Base-by-base conservation (phyloP, 257 asterid species). In the Jasminum sambac region DNA sequence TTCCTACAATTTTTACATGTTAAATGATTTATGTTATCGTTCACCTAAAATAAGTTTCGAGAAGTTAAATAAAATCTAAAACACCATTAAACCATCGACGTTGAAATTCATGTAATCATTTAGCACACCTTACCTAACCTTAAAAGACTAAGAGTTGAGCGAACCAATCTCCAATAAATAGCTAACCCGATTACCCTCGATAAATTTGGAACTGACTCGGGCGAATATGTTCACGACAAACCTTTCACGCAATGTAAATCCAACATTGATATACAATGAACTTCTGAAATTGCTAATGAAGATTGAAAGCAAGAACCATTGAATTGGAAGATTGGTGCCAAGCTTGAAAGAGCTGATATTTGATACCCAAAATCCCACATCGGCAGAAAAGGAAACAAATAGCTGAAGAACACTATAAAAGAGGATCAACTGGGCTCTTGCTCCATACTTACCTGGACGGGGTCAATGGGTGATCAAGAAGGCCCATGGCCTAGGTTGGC, bases 391-490 rank as follows among this genome's bases (percentile, higher is more conserved):
- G 19, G 60, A 50, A 7, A 7, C 11, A 7, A 50, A 0, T 10
- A 25, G 60, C 17, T n/a, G 5, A 7, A 11, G 26, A 50, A 24
- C 14, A 52, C 0, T 52, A 52, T 9, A 19, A 52, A 52, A 52
- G 5, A 0, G 21, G 26, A 52, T 16, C 61, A 19, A 17, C 26
- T 50, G 11, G 60, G 0, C 0, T 1, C 3, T 1, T 0, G 5
- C 21, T 37, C 0, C 64, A 24, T 72, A 82, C 84, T 82, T 80
- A 80, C 84, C 73, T 73, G 79, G 81, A 80, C 69, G 81, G 84
- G 82, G 81, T 82, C 79, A 2, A 79, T 75, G 80, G 77, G 74
- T 0, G 72, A 73, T 67, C 85, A 52, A 0, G 2, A 75, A 75
- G 75, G 39, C 21, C 25, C 52, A 79, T 82, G 81, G 83, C 82